phyloP scores from a whole-genome alignment of 805 yeast genomes.

The Jamesozyma hellenica region DNA sequence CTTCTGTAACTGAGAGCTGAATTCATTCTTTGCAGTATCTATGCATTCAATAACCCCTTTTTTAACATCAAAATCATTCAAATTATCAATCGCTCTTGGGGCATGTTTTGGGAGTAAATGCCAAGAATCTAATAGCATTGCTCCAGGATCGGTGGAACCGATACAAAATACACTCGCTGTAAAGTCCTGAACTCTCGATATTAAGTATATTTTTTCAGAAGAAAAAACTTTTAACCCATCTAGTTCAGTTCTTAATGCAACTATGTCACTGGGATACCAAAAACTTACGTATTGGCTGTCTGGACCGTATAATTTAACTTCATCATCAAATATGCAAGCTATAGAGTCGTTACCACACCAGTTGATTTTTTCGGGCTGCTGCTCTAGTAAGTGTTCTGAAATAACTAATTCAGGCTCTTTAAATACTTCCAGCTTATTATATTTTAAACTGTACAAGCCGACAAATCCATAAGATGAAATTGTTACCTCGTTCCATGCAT shows the following conservation, averaged over 20 bases:
- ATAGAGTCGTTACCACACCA: conserved; percentile 91
- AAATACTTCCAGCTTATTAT: conserved; percentile 39
- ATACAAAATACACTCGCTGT: conserved; percentile 60
- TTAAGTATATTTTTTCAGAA: conserved; percentile 43
- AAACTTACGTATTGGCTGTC: conserved; percentile 38
- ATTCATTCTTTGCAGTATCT: conserved; percentile 66
- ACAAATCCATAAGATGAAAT: conserved; percentile 32
- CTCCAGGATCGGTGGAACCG: conserved; percentile 77
- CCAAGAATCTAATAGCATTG: conserved; percentile 71
- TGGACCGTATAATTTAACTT: conserved; percentile 63
- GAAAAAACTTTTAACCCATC: conserved; percentile 73
- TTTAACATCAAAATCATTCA: conserved; percentile 42
- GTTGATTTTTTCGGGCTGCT: conserved; percentile 38
- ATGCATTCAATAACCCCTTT: conserved; percentile 66
- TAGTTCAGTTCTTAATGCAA: conserved; percentile 39
- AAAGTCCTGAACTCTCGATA: conserved; percentile 49
- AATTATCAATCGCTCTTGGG: conserved; percentile 72
- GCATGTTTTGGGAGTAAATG: conserved; percentile 56
- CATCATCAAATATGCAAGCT: conserved; percentile 48
- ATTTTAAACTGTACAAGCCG: conserved; percentile 36
- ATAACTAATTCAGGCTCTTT: conserved; percentile 27
- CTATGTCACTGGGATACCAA: conserved; percentile 38
- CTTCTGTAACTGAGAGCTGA: conserved; percentile 73
- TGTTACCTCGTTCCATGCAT: conserved; percentile 22
- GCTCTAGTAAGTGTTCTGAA: conserved; percentile 19